Evolutionary conservation across 768 basidiomycete species (phyloP).

Genomic region (Boletus rex-veris): DNA sequence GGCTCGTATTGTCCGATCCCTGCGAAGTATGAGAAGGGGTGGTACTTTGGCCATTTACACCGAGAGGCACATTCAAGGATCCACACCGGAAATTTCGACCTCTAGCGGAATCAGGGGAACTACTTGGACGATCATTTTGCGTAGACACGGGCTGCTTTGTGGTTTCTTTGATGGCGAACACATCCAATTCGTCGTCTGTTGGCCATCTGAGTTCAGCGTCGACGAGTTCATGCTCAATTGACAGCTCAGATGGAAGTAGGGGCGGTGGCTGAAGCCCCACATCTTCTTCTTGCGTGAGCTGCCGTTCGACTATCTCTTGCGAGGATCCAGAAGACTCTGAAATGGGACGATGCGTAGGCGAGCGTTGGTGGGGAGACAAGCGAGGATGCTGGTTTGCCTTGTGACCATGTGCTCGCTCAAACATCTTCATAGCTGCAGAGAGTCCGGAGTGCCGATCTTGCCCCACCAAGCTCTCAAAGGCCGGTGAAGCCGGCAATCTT

Average conservation of each 20-base stretch:
- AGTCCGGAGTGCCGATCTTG: slow-evolving; percentile 5
- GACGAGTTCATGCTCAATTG: slow-evolving; percentile 3
- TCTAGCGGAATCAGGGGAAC: slow-evolving; percentile 8
- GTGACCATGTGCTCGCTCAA: slow-evolving; percentile 14
- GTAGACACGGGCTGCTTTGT: background rate
- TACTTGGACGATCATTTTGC: background rate
- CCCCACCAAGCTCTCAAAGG: slow-evolving; percentile 14
- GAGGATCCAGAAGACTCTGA: slow-evolving; percentile 36
- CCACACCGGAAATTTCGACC: slow-evolving; percentile 17
- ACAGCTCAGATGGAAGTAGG: background rate
- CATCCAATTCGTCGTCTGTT: slow-evolving; percentile 20
- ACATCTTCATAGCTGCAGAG: slow-evolving; percentile 16
- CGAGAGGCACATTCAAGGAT: slow-evolving; percentile 20
- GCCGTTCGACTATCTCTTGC: slow-evolving; percentile 43
- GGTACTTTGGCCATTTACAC: background rate
- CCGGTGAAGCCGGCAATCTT: slow-evolving; percentile 18
- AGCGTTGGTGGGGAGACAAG: slow-evolving; percentile 1
- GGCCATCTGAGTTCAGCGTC: slow-evolving; percentile 29
- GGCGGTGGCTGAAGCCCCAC: slow-evolving; percentile 10
- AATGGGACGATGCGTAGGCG: slow-evolving; percentile 4
- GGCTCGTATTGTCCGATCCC: slow-evolving; percentile 25
- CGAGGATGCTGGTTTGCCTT: background rate
- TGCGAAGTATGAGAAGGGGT: slow-evolving; percentile 5
- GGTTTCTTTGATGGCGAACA: background rate
- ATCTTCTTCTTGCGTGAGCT: slow-evolving; percentile 43